Base-by-base conservation (phyloP, 345 rosid genomes). In the Noccaea caerulescens region DNA sequence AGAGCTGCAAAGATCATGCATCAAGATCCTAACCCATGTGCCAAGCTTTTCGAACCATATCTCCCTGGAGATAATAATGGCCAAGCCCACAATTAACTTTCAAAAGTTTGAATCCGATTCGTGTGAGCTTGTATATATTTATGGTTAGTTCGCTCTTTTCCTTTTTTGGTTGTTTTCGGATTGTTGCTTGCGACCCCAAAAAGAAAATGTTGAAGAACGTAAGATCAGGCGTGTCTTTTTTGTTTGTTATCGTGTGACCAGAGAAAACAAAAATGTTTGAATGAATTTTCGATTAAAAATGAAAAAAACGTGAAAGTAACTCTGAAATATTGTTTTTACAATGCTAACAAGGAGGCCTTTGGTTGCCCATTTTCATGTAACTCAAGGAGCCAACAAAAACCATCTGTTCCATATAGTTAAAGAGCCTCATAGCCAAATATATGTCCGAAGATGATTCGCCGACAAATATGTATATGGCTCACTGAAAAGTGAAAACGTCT, bases 1-100 rank as follows among this genome's bases (percentile, higher is more conserved):
- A 88, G 99, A 6, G 99, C 98, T 25, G 99, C 99, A 1, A 72
- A 82, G 55, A 79, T 94, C 11, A 84, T 89, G 96, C 97, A 94
- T 79, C 58, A 80, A 14, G 86, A 85, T 68, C 86, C 84, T 6
- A 88, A 88, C 75, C 96, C 97, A 9, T 83, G 85, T 38, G 81
- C 54, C 36, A 81, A 74, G 42, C 93, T 94, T 58, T 86, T 91
- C 61, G 85, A 91, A 67, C 95, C 89, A 10, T 91, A 89, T 69
- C 41, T 77, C 68, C 83, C 76, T 56, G 57, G 36, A 18, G 71
- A 70, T 63, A 16, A 61, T 47, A 66, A 42, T 73, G 72, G 63
- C 55, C 43, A 68, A 53, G 69, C 44, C 44, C 65, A 61, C 43
- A 43, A 45, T 52, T 55, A 54, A 56, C 43, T 47, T 12, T 49